Conservation (phyloP, 31 red algal genomes). For the Endocladia muricata region DNA sequence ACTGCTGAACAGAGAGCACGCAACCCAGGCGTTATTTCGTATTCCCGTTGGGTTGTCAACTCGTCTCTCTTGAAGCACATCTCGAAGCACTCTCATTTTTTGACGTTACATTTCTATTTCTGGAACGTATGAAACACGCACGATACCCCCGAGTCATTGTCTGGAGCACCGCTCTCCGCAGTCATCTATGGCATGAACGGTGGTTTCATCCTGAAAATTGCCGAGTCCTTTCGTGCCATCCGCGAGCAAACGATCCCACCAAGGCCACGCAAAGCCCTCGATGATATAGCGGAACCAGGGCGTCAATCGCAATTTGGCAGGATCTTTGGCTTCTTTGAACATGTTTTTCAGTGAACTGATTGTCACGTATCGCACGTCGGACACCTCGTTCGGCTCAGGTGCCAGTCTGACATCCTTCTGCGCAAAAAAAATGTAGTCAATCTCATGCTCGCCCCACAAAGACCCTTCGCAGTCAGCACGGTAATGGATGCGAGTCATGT, state of each 20-base stretch:
- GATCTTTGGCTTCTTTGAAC: conserved; percentile 30
- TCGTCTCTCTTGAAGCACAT: too few relatives aligned
- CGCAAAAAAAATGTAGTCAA: conserved; percentile 89
- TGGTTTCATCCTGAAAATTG: neutral
- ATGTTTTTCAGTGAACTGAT: conserved; percentile 25
- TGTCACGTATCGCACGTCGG: conserved; percentile 36
- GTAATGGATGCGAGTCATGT: conserved; percentile 92
- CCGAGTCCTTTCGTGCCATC: neutral
- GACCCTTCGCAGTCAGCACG: conserved; percentile 50
- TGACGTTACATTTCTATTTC: too few relatives aligned
- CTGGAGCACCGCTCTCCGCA: too few relatives aligned
- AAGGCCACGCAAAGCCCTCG: conserved; percentile 55
- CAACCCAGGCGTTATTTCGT: neutral
- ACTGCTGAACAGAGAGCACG: too few relatives aligned
- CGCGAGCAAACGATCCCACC: conserved; percentile 37
- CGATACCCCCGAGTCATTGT: too few relatives aligned
- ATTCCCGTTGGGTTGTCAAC: too few relatives aligned
- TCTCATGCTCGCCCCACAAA: conserved; percentile 96
- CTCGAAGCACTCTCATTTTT: too few relatives aligned
- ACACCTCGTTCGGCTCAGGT: conserved; percentile 86
- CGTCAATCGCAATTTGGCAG: conserved; percentile 23
- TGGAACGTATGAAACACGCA: too few relatives aligned
- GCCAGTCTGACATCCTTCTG: conserved; percentile 39
- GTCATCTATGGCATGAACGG: neutral
- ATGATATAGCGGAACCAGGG: conserved; percentile 63